Evolutionary conservation across 768 basidiomycete genomes (phyloP), one percentile per base, ranked within the genome.

Genomic region (Amanita fuliginea): DNA sequence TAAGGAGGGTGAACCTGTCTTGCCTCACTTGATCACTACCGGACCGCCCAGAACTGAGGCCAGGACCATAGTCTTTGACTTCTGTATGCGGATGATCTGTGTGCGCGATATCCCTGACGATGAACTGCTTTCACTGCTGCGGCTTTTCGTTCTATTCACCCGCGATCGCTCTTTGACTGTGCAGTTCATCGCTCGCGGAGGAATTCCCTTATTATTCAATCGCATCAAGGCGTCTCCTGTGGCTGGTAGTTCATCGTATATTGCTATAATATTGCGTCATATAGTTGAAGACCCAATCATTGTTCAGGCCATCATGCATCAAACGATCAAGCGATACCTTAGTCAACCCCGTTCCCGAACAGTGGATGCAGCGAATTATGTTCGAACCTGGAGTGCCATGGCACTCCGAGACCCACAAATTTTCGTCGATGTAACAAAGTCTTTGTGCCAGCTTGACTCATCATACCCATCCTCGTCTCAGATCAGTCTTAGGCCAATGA

Each of bases 181-280:
- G 45, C 73, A 80, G 52, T 84, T 97, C 58, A 75, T 87, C 55
- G 74, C 78, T 45, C 70, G 71, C 10, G 77, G 80, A 45, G 91
- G 86, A 1, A 64, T 92, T 11, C 52, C 64, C 0, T 61, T 72
- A 16, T 69, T 96, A 16, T 81, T 95, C 66, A 71, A 74, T 47
- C 77, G 82, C 26, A 70, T 93, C 55, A 77, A 78, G 55, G 66
- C 70, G 14, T 69, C 80, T 0, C 73, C 81, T 13, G 78, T 81
- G 7, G 63, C 71, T 24, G 82, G 85, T 16, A 84, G 82, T 54
- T 89, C 90, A 41, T 81, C 86, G 0, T 90, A 92, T 62, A 77
- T 92, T 47, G 81, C 83, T 36, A 86, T 85, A 58, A 86, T 97
- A 53, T 70, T 97, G n/a, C 84, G 96, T 6, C 96, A 99, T 60